Percentiles rank a stretch among this genome's conserved stretches.
Evolutionary conservation across 1,139 yeast species (phyloP).

Genomic region (Zygosaccharomyces pseudobailii): DNA sequence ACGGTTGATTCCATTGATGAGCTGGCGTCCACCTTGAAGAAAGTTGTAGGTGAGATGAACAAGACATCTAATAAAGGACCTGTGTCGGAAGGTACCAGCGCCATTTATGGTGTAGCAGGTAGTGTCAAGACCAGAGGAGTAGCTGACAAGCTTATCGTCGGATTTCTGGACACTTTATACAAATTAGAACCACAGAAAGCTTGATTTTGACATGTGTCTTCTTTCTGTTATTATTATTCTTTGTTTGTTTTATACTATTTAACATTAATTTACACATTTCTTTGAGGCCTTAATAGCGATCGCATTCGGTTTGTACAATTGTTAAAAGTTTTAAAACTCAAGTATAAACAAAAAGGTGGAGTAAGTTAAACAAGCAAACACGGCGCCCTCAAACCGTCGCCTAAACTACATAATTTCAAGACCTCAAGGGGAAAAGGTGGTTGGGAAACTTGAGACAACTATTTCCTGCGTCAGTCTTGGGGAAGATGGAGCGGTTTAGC

Average conservation of each 20-base stretch:
- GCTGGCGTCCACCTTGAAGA: slow-evolving; percentile 52
- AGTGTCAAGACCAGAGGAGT: slow-evolving; percentile 78
- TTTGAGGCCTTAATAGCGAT: background rate
- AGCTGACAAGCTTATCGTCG: slow-evolving; percentile 74
- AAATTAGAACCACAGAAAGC: slow-evolving; percentile 22
- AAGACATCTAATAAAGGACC: slow-evolving; percentile 33
- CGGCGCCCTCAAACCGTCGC: background rate
- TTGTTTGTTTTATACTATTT: background rate
- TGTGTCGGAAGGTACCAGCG: slow-evolving; percentile 62
- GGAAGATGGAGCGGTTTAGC: slow-evolving; percentile 14
- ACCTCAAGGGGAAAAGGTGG: background rate
- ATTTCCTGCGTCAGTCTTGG: background rate
- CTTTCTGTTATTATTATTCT: background rate
- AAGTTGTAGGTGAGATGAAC: slow-evolving; percentile 42
- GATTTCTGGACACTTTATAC: slow-evolving; percentile 71
- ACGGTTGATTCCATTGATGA: slow-evolving; percentile 61
- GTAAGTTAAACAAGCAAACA: background rate
- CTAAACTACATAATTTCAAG: background rate
- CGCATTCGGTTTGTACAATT: background rate
- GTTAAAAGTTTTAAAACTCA: background rate
- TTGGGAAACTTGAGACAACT: background rate
- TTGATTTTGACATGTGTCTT: background rate
- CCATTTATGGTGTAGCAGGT: slow-evolving; percentile 92
- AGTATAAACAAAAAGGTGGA: background rate
- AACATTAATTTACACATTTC: background rate